Evolutionary conservation across 495 filamentous ascomycete genomes (phyloP).

Genomic region (Penicillium angulare): DNA sequence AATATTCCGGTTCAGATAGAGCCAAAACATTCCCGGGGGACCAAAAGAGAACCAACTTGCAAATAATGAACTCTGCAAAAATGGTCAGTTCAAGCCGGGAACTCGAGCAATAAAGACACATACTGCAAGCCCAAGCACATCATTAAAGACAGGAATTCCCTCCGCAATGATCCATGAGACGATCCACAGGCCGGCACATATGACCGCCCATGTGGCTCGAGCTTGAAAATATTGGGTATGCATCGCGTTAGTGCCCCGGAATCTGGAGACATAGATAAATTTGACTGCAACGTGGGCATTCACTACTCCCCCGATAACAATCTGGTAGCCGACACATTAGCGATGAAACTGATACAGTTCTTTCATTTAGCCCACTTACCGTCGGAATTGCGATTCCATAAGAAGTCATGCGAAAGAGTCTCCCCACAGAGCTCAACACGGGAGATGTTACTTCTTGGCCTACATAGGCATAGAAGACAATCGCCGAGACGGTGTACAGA

Average conservation of each 20-base stretch:
- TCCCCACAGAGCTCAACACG: constrained; percentile 60
- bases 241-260: constrained; percentile 45
- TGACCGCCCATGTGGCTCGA: constrained; percentile 46
- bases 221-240: constrained; percentile 45
- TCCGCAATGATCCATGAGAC: constrained; percentile 64
- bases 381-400: constrained; percentile 67
- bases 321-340: no score
- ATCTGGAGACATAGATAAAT: constrained; percentile 58
- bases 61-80: constrained; percentile 22
- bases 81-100: background rate
- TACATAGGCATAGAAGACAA: constrained; percentile 66
- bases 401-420: constrained; percentile 59
- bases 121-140: constrained; percentile 48
- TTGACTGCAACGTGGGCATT: constrained; percentile 56
- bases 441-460: constrained; percentile 63
- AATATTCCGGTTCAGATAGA: constrained; percentile 27
- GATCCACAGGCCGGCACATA: constrained; percentile 53
- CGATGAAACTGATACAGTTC: no score
- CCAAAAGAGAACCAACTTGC: constrained; percentile 31
- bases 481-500: constrained; percentile 64
- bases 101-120: constrained; percentile 1
- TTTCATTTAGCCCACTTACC: constrained; percentile 36
- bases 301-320: constrained; percentile 54
- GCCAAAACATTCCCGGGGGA: constrained; percentile 32
- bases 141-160: constrained; percentile 64